Base-by-base conservation (phyloP, 2,329 filamentous ascomycete genomes). In the Scedosporium apiospermum region DNA sequence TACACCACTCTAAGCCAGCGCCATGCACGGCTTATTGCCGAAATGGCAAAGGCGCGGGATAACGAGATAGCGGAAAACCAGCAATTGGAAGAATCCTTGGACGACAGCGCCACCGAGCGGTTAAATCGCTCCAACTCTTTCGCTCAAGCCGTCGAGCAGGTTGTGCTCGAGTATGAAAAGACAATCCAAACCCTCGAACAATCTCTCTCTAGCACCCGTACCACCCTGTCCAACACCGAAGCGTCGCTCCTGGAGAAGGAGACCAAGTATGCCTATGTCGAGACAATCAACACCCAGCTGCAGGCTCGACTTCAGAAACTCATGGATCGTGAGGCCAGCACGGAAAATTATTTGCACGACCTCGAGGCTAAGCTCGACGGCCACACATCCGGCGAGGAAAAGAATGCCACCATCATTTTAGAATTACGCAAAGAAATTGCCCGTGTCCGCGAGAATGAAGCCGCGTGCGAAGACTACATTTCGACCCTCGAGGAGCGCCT, bases 111-210 rank as follows among this genome's bases (percentile, higher is more conserved):
- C 0, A 88, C 92, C 26, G 93, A 97, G 72, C 85, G 95, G 61
- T 78, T 98, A 66, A 96, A 97, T 72, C 88, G 95, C 49, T 99
- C 96, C 18, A 96, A 96, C 72, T 96, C 91, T 0, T 98, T 99
- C 71, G 93, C 93, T 1, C 89, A 96, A 72, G 93, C 93, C 30
- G 93, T 99, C 21, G 95, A 99, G 70, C 90, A 96, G 71, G 91
- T 99, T 23, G 91, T 99, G 3, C 79, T 98, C 58, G 95, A 99
- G 75, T 99, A 99, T 72, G 96, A 99, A 74, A 98, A 96, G 81
- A 99, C 96, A 0, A 99, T 99, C 59, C 93, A 98, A 73, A 89
- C 86, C 61, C 82, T 99, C 16, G 95, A 99, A 74, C 87, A 92
- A 60, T 97, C 93, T 1, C 83, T 99, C 14, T 93, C 93, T 0